Evolutionary conservation across 2,329 filamentous ascomycete species (phyloP), one percentile per base, ranked within the genome.

Genomic region (Biscogniauxia marginata): DNA sequence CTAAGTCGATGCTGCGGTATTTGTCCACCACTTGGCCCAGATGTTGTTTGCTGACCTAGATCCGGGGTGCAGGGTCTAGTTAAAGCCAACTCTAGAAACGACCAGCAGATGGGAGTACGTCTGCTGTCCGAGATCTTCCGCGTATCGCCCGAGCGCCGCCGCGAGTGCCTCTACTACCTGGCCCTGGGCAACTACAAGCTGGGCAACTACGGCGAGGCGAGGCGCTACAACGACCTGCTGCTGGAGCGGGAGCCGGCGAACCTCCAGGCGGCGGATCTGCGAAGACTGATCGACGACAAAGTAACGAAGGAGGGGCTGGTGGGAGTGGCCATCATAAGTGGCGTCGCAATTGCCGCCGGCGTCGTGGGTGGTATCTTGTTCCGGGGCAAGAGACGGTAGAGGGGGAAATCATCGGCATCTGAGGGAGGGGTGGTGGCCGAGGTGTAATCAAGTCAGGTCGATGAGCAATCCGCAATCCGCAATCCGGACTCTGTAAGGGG

Each of bases 101-200:
- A 99, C 68, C 93, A 98, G 74, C 93, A 98, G 80, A 87, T 95
- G 74, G 93, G 93, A 67, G 92, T 98, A 62, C 91, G 91, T 63
- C 85, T 98, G 30, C 88, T 98, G 57, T 93, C 91, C 66, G 93
- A 98, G 66, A 99, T 99, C 77, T 99, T 98, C 82, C 91, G 93
- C 71, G 87, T 88, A 57, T 89, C 91, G 34, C 92, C 91, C 64
- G 95, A 98, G 75, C 90, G 95, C 67, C 88, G 95, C 70, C 88
- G 95, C 70, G 95, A 99, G 82, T 99, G 95, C 71, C 89, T 99
- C 59, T 99, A 97, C 81, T 99, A 99, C 77, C 87, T 99, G 53
- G 95, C 91, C 22, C 84, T 99, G 25, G 95, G 95, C 61, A 96
- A 98, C 81, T 98, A 93, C 84, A 98, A 98, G 80, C 85, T 99